phyloP scores from a whole-genome alignment of 306 rosid species.

The Prunus fruticosa region DNA sequence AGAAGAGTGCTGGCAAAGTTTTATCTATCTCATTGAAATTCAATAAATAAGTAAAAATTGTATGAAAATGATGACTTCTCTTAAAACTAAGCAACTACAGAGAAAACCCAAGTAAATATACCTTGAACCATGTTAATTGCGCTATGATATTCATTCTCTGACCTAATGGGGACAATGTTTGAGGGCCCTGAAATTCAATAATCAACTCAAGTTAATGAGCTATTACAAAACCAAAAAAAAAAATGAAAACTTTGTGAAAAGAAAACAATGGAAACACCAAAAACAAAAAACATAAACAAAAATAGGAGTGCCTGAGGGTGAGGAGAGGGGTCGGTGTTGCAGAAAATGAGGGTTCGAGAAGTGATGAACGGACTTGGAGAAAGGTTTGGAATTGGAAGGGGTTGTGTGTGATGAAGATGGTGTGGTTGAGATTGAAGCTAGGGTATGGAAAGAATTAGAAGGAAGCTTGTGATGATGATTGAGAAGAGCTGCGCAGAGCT shows the following conservation, averaged over 20 bases:
- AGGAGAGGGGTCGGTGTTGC: slow-evolving; percentile 12
- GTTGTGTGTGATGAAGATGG: background rate
- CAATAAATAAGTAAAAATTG: slow-evolving; percentile 10
- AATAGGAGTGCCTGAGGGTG: slow-evolving; percentile 20
- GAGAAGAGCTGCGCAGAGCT: slow-evolving; percentile 2
- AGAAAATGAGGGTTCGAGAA: background rate
- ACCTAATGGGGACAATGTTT: slow-evolving; percentile 43
- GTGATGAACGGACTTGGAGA: slow-evolving; percentile 10
- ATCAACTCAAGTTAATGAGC: background rate
- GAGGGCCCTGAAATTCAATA: slow-evolving; percentile 49
- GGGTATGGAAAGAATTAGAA: slow-evolving; percentile 10
- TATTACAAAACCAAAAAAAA: background rate
- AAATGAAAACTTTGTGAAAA: background rate
- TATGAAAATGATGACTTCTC: background rate
- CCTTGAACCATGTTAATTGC: slow-evolving; percentile 53
- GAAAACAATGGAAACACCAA: background rate
- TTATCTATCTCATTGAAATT: slow-evolving; percentile 36
- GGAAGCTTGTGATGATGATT: background rate
- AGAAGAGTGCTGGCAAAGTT: slow-evolving; percentile 69
- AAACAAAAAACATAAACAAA: background rate
- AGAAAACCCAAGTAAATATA: background rate
- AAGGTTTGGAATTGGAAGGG: slow-evolving; percentile 11
- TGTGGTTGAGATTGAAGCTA: background rate
- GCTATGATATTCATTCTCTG: slow-evolving; percentile 51
- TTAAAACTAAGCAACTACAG: background rate